A percentile compares a stretch with the other conserved stretches of the same genome.
phyloP scores from a whole-genome alignment of 2,329 filamentous ascomycete species.

The Parasarocladium wereldwijsianum region DNA sequence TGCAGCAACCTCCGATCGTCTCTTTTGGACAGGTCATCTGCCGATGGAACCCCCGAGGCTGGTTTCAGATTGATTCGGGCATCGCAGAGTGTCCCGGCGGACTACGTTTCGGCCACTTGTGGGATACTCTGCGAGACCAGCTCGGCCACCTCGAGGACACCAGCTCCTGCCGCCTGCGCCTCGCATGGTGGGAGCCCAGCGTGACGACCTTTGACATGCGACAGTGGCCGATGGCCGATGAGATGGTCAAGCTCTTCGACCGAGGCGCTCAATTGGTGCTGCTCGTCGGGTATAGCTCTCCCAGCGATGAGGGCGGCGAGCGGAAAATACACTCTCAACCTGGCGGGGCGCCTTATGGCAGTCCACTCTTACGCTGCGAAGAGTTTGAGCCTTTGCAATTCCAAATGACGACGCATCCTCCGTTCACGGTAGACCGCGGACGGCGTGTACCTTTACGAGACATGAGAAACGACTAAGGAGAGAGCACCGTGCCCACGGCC shows the following conservation, averaged over 20 bases:
- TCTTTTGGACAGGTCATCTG: slow-evolving; percentile 3
- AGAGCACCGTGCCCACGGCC: too few relatives aligned
- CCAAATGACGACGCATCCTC: slow-evolving; percentile 1
- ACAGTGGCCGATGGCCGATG: slow-evolving; percentile 5
- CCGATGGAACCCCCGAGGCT: slow-evolving; percentile 1
- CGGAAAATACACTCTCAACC: not conserved
- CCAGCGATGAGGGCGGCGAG: too few relatives aligned
- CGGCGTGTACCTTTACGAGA: not conserved
- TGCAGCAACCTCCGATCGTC: slow-evolving; percentile 4
- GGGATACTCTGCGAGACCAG: slow-evolving; percentile 4
- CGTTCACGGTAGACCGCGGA: slow-evolving; percentile 2
- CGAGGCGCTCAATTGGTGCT: slow-evolving; percentile 4
- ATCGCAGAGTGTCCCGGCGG: slow-evolving; percentile 3
- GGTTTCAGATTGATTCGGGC: slow-evolving; percentile 2
- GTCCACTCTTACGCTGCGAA: too few relatives aligned
- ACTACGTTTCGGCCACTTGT: slow-evolving; percentile 4
- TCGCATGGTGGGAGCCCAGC: slow-evolving; percentile 5
- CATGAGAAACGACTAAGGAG: too few relatives aligned
- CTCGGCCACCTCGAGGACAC: slow-evolving; percentile 4
- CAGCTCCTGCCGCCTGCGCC: slow-evolving; percentile 2
- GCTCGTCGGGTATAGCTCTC: slow-evolving; percentile 4
- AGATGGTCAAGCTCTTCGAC: slow-evolving; percentile 4
- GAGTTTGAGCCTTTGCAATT: slow-evolving; percentile 5
- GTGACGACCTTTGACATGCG: slow-evolving; percentile 4
- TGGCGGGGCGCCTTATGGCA: not conserved